Conservation (phyloP, 1,139 yeast species). For the Zygoascus meyerae region DNA sequence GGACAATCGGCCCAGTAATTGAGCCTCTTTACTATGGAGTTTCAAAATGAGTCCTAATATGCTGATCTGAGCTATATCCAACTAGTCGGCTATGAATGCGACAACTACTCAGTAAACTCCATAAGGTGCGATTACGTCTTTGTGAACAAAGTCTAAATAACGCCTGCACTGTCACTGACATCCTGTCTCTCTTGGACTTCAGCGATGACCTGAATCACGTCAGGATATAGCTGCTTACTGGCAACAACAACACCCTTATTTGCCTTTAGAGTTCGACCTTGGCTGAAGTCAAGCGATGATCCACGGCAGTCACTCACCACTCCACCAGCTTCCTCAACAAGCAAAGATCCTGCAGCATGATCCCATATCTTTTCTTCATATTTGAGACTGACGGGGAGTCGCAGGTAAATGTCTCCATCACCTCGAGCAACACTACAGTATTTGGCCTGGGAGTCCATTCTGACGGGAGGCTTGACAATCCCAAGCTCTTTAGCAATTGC, state of each 20-base stretch:
- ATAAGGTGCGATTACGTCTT: too few relatives aligned
- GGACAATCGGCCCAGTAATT: too few relatives aligned
- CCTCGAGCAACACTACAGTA: slow-evolving; percentile 90
- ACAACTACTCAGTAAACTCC: too few relatives aligned
- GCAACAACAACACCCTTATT: slow-evolving; percentile 94
- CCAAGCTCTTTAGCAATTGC: slow-evolving; percentile 61
- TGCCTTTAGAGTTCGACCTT: slow-evolving; percentile 63
- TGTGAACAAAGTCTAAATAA: background rate
- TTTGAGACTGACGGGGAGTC: slow-evolving; percentile 69
- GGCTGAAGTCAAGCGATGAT: slow-evolving; percentile 67
- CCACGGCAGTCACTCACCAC: slow-evolving; percentile 80
- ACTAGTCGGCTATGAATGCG: too few relatives aligned
- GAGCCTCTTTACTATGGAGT: too few relatives aligned
- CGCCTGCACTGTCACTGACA: slow-evolving; percentile 6
- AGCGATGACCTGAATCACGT: slow-evolving; percentile 45
- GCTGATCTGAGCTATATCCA: too few relatives aligned
- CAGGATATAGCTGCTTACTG: slow-evolving; percentile 53
- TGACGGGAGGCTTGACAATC: slow-evolving; percentile 48
- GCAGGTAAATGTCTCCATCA: slow-evolving; percentile 83
- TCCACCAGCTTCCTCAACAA: slow-evolving; percentile 90
- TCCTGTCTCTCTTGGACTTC: slow-evolving; percentile 4
- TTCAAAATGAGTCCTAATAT: too few relatives aligned
- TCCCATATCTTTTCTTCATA: slow-evolving; percentile 98
- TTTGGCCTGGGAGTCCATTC: slow-evolving; percentile 90
- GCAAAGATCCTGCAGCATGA: slow-evolving; percentile 91